Evolutionary conservation across 225 moss, liverwort and hornwort species (phyloP).

Genomic region (Physcomitrium patens): DNA sequence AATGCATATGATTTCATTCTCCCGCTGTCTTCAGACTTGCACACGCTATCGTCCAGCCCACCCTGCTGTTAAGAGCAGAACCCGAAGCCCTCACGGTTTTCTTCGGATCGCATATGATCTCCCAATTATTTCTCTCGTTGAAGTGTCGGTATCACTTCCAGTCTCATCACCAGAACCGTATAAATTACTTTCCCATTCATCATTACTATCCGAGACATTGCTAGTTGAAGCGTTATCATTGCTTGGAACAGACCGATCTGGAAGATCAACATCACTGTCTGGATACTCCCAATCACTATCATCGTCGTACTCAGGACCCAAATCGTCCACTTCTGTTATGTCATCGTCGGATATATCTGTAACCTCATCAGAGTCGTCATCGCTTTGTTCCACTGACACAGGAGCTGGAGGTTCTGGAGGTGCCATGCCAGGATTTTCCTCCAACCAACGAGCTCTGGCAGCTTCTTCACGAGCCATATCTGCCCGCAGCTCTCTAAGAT

Average conservation of each 20-base stretch:
- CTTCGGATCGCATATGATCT: slow-evolving; percentile 30
- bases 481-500: slow-evolving; percentile 48
- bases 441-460: slow-evolving; percentile 53
- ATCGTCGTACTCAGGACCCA: slow-evolving; percentile 53
- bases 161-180: slow-evolving; percentile 43
- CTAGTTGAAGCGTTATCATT: slow-evolving; percentile 13
- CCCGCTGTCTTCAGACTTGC: background rate
- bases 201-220: slow-evolving; percentile 39
- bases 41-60: slow-evolving; percentile 12
- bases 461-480: slow-evolving; percentile 63
- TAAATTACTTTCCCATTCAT: slow-evolving; percentile 34
- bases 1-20: background rate
- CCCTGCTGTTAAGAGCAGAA: slow-evolving; percentile 21
- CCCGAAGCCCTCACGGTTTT: slow-evolving; percentile 12
- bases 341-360: slow-evolving; percentile 50
- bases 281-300: slow-evolving; percentile 59
- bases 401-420: slow-evolving; percentile 45
- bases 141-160: slow-evolving; percentile 42
- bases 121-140: slow-evolving; percentile 12
- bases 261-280: slow-evolving; percentile 51
- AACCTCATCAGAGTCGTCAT: slow-evolving; percentile 39
- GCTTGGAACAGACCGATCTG: slow-evolving; percentile 22
- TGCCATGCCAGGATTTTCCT: slow-evolving; percentile 56
- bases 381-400: slow-evolving; percentile 27
- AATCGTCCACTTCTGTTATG: slow-evolving; percentile 46